Conservation (phyloP, 805 yeast species). For the Torulaspora maleeae region DNA sequence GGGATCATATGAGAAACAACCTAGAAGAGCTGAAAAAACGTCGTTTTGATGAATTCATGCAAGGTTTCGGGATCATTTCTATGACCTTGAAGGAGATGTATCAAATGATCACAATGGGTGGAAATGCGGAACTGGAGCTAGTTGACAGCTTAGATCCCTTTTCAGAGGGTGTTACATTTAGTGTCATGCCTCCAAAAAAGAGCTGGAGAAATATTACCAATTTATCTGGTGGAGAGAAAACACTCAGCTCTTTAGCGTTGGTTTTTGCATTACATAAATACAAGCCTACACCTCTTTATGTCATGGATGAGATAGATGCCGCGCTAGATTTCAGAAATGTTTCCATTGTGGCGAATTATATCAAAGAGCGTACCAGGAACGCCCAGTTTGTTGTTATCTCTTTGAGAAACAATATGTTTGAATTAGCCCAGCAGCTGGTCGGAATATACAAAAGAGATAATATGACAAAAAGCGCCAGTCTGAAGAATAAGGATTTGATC, state of each 20-base stretch:
- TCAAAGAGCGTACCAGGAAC: constrained; percentile 89
- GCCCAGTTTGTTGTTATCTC: constrained; percentile 97
- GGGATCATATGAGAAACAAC: constrained; percentile 58
- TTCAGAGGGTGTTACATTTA: constrained; percentile 90
- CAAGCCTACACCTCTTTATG: constrained; percentile 95
- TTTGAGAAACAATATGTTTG: constrained; percentile 95
- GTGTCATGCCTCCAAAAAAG: constrained; percentile 99
- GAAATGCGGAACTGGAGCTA: constrained; percentile 93
- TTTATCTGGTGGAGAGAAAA: constrained; percentile 96
- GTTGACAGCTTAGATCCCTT: constrained; percentile 97
- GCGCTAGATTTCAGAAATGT: constrained; percentile 96
- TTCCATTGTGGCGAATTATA: constrained; percentile 94
- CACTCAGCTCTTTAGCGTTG: constrained; percentile 87
- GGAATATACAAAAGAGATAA: constrained; percentile 93
- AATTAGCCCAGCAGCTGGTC: constrained; percentile 86
- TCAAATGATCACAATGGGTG: constrained; percentile 98
- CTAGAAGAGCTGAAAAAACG: constrained; percentile 68
- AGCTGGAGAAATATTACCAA: constrained; percentile 95
- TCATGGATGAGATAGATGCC: constrained; percentile 99
- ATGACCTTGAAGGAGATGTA: constrained; percentile 92
- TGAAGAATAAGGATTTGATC: constrained; percentile 58
- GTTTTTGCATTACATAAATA: constrained; percentile 95
- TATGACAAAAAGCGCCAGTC: constrained; percentile 80
- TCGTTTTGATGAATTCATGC: constrained; percentile 85
- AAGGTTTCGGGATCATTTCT: constrained; percentile 83